These are phyloP conservation scores for Rosa rugosa DNA, from an alignment of 306 rosid genomes.

Conservation along the genomic window DNA sequence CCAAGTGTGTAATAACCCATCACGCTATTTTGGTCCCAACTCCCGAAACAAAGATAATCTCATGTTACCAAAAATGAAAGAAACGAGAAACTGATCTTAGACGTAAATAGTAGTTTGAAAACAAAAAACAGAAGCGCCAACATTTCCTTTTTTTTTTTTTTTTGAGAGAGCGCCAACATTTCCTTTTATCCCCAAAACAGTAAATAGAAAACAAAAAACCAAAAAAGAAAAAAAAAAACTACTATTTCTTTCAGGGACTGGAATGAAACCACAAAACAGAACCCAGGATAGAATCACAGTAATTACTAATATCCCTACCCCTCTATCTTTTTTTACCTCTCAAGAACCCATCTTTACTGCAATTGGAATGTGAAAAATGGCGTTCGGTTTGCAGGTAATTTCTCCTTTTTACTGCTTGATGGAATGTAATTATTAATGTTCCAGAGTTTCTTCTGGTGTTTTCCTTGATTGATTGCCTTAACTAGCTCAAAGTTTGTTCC, in stretches of 20 bases:
- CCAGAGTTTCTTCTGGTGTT: not conserved
- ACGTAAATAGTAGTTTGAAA: not conserved
- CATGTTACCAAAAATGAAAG: not conserved
- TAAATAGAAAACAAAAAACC: not conserved
- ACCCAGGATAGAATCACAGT: not conserved
- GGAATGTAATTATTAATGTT: not conserved
- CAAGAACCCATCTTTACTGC: not conserved
- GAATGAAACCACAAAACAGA: slow-evolving; percentile 2
- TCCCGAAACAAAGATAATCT: not conserved
- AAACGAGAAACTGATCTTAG: slow-evolving; percentile 22
- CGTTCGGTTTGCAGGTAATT: not conserved
- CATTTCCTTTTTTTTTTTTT: slow-evolving; percentile 11
- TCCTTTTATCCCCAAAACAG: slow-evolving; percentile 1
- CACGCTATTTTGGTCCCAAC: slow-evolving; percentile 10
- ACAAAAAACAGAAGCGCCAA: slow-evolving; percentile 16
- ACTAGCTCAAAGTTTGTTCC: not conserved
- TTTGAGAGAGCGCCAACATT: slow-evolving; percentile 33
- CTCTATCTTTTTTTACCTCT: slow-evolving; percentile 1
- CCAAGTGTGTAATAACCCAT: not conserved
- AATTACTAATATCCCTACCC: not conserved
- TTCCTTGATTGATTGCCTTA: not conserved
- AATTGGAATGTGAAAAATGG: not conserved
- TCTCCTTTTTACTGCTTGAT: slow-evolving; percentile 3
- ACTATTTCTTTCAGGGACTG: not conserved
- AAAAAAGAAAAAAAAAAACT: not conserved